Conservation (phyloP, 371 early-diverging fungal species). For the Sporodiniella umbellata region DNA sequence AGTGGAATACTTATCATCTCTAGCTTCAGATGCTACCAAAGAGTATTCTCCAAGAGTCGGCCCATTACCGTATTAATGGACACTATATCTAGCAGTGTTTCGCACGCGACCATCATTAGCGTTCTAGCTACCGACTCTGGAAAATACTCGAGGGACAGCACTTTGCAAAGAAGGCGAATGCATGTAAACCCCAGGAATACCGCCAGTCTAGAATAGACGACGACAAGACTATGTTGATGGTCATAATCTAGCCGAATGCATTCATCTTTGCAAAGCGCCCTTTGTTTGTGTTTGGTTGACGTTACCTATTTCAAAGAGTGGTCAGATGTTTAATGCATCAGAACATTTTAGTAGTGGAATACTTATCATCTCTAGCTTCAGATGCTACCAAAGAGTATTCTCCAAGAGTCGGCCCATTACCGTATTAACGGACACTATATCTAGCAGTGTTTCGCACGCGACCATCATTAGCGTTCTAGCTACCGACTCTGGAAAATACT, state of each 20-base stretch:
- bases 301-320: too few relatives aligned
- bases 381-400: too few relatives aligned
- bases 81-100: constrained; percentile 13
- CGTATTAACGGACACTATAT: too few relatives aligned
- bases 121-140: constrained; percentile 4
- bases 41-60: constrained; percentile 5
- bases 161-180: background rate
- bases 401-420: too few relatives aligned
- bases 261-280: constrained; percentile 1
- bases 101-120: constrained; percentile 9
- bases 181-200: constrained; percentile 1
- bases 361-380: too few relatives aligned
- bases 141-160: background rate
- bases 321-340: too few relatives aligned
- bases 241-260: background rate
- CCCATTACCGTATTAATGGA: constrained; percentile 7
- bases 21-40: background rate
- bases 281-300: too few relatives aligned
- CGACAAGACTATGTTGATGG: background rate
- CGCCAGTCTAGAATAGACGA: constrained; percentile 1
- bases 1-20: too few relatives aligned
- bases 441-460: too few relatives aligned
- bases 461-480: too few relatives aligned
- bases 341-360: too few relatives aligned
- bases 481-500: too few relatives aligned